Evolutionary conservation across 2,329 filamentous ascomycete species (phyloP).

Genomic region (Cladorrhinum sp.): DNA sequence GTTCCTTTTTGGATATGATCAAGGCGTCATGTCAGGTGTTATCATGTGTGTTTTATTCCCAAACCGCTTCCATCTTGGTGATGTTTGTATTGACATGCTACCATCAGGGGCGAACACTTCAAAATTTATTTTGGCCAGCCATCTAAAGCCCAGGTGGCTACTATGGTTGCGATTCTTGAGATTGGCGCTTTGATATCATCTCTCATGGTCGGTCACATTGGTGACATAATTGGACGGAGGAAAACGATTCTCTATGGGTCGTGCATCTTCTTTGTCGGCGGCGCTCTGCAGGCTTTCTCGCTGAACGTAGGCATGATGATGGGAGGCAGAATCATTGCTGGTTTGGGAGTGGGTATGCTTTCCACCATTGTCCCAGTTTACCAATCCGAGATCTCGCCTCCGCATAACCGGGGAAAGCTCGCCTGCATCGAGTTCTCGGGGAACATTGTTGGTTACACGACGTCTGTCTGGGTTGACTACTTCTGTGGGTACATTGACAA

Average conservation of each 20-base stretch:
- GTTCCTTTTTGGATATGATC: constrained; percentile 86
- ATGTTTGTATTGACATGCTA: background rate
- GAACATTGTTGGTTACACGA: constrained; percentile 93
- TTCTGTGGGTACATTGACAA: constrained; percentile 87
- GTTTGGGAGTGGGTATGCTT: constrained; percentile 81
- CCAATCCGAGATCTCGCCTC: constrained; percentile 92
- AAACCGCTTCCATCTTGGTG: too few relatives aligned
- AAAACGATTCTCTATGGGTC: constrained; percentile 93
- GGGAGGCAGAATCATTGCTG: constrained; percentile 76
- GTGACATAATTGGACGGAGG: constrained; percentile 85
- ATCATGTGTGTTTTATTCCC: constrained; percentile 52
- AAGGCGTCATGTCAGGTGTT: constrained; percentile 80
- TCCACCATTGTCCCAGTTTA: constrained; percentile 93
- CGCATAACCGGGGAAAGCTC: constrained; percentile 91
- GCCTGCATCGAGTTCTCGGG: constrained; percentile 98
- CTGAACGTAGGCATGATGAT: constrained; percentile 88
- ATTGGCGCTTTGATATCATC: constrained; percentile 91
- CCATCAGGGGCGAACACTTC: constrained; percentile 73
- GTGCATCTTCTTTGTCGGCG: constrained; percentile 79
- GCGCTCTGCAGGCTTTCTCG: constrained; percentile 78
- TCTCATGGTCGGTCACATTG: constrained; percentile 78
- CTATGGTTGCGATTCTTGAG: constrained; percentile 96
- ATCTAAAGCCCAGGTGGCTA: constrained; percentile 81
- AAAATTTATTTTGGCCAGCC: constrained; percentile 91
- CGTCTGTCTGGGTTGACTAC: constrained; percentile 98